Conservation (phyloP, 768 basidiomycete species). For the Butyriboletus loyo region DNA sequence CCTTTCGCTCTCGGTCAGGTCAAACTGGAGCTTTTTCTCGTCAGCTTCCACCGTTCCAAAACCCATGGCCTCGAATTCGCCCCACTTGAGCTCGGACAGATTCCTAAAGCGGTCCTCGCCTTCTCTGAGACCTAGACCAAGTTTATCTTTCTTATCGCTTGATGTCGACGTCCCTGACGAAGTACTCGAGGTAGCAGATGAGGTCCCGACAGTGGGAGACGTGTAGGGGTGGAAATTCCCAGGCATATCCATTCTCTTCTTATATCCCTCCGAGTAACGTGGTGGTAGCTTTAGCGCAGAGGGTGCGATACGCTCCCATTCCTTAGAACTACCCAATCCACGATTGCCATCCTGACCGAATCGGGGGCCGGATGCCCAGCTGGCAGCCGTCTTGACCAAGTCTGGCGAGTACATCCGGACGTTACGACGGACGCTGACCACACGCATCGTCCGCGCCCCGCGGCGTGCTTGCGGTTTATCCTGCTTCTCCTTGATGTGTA, state of each 20-base stretch:
- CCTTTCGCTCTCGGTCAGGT: constrained; percentile 85
- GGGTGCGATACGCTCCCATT: constrained; percentile 75
- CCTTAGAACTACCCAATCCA: constrained; percentile 58
- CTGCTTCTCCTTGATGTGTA: constrained; percentile 47
- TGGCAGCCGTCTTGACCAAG: constrained; percentile 62
- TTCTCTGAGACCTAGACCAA: constrained; percentile 35
- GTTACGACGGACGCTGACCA: constrained; percentile 73
- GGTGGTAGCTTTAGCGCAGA: constrained; percentile 57
- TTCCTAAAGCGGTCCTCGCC: constrained; percentile 74
- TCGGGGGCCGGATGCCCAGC: constrained; percentile 43
- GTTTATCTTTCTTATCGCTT: constrained; percentile 31
- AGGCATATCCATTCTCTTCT: constrained; percentile 73
- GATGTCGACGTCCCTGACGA: constrained; percentile 34
- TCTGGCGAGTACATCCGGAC: constrained; percentile 88
- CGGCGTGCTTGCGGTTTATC: constrained; percentile 62
- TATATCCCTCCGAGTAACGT: constrained; percentile 70
- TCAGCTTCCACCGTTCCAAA: constrained; percentile 54
- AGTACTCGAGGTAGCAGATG: constrained; percentile 45
- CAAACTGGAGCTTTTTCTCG: constrained; percentile 84
- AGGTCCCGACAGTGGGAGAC: constrained; percentile 24
- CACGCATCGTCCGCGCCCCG: constrained; percentile 73
- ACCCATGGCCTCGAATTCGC: constrained; percentile 83
- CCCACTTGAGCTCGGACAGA: constrained; percentile 87
- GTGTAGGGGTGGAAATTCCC: constrained; percentile 53
- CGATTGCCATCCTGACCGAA: constrained; percentile 9